A percentile compares a stretch with the other conserved stretches of the same genome.
phyloP scores from a whole-genome alignment of 192 early-diverging fungal species.

The Entophlyctis luteolus region DNA sequence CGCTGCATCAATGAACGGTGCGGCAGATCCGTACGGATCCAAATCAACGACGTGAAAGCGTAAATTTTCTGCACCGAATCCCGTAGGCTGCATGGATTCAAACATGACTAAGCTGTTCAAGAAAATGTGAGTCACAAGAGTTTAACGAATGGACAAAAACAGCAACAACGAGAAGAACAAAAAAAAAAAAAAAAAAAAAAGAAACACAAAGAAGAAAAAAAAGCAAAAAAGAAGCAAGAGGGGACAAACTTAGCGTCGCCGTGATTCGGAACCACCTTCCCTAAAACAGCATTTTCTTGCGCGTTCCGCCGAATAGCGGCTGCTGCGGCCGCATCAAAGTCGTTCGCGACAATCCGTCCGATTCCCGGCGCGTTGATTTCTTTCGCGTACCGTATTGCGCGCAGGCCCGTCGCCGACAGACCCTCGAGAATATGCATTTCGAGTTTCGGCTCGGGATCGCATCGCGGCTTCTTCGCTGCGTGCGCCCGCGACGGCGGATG shows the following conservation, averaged over 20 bases:
- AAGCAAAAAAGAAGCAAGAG: neutral
- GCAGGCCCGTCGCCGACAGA: constrained; percentile 87
- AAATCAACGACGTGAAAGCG: constrained; percentile 23
- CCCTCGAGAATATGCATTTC: constrained; percentile 77
- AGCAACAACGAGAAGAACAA: no score
- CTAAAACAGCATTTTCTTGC: constrained; percentile 74
- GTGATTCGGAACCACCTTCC: constrained; percentile 70
- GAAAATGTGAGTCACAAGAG: no score
- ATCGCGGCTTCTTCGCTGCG: neutral
- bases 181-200: no score
- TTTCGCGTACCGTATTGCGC: constrained; percentile 95
- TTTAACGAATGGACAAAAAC: no score
- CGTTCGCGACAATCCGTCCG: constrained; percentile 82
- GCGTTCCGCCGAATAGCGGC: constrained; percentile 82
- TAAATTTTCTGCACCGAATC: neutral
- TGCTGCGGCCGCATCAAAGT: constrained; percentile 84
- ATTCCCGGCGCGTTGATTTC: constrained; percentile 70
- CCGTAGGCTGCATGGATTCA: constrained; percentile 27
- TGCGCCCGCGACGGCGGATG: no score
- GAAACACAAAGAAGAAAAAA: no score
- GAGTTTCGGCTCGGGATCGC: neutral
- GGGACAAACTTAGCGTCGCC: constrained; percentile 76
- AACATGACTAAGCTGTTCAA: constrained; percentile 43
- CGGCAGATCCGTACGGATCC: constrained; percentile 94
- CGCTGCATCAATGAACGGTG: constrained; percentile 93